Evolutionary conservation across 352 stramenopile genomes (phyloP).

Genomic region (Pythium grandisporangium): DNA sequence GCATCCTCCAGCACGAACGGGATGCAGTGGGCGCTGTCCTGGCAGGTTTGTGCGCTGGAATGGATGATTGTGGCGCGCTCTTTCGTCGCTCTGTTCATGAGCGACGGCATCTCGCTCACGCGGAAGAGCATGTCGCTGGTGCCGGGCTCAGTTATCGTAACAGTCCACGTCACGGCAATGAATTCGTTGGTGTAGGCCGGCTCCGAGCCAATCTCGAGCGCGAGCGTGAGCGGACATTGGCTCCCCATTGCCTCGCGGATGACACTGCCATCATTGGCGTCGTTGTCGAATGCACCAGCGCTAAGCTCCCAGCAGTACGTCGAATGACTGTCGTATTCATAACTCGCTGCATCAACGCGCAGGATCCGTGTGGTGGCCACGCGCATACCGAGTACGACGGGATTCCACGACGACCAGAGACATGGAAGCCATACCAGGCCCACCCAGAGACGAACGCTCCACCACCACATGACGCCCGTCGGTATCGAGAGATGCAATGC

Average conservation of each 20-base stretch:
- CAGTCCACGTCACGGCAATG: constrained; percentile 13
- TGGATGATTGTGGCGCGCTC: constrained; percentile 12
- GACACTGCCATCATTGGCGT: constrained; percentile 8
- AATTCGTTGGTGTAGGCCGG: constrained; percentile 2
- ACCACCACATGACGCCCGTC: too few species aligned
- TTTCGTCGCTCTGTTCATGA: constrained; percentile 8
- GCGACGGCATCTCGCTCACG: constrained; percentile 1
- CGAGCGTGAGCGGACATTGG: constrained; percentile 16
- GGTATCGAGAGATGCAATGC: too few species aligned
- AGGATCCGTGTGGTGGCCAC: too few species aligned
- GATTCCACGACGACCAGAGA: too few species aligned
- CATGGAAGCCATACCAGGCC: too few species aligned
- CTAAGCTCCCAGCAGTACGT: constrained; percentile 28
- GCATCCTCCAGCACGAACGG: constrained; percentile 9
- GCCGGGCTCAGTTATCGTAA: neutral
- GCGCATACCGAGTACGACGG: too few species aligned
- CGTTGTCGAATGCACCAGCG: constrained; percentile 6
- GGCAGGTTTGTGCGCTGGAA: constrained; percentile 16
- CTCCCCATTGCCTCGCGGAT: constrained; percentile 3
- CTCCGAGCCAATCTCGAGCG: neutral
- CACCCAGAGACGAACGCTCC: too few species aligned
- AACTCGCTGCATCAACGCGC: too few species aligned
- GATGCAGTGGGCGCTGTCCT: constrained; percentile 7
- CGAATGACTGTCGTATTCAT: constrained; percentile 16
- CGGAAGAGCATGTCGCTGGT: constrained; percentile 5